These are phyloP conservation scores for Mortierella claussenii DNA, from an alignment of 192 early-diverging fungal genomes.

Conservation along the genomic window DNA sequence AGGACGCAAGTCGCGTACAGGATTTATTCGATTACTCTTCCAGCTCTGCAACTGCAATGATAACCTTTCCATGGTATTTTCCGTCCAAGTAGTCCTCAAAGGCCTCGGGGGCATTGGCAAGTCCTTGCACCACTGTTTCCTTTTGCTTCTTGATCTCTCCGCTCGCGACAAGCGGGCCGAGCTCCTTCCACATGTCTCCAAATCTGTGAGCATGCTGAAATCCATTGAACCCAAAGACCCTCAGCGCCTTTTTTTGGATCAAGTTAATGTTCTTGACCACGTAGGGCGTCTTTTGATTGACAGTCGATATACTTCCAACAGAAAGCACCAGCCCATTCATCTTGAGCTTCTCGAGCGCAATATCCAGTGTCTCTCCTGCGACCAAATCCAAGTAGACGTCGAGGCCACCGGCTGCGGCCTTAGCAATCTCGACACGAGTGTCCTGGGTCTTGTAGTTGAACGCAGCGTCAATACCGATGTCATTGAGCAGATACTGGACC, in stretches of 20 bases:
- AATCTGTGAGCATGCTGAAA: conserved; percentile 13
- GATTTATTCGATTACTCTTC: too few relatives aligned
- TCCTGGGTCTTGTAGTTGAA: conserved; percentile 89
- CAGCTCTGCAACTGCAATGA: conserved; percentile 6
- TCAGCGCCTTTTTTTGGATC: conserved; percentile 16
- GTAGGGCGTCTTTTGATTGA: not conserved
- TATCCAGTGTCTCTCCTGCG: conserved; percentile 53
- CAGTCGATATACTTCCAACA: conserved; percentile 5
- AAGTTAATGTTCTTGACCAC: conserved; percentile 5
- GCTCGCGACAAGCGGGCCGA: conserved; percentile 25
- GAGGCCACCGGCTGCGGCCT: conserved; percentile 47
- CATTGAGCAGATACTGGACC: conserved; percentile 70
- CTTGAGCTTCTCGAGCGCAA: conserved; percentile 39
- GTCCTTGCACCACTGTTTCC: not conserved
- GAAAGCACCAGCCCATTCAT: conserved; percentile 14
- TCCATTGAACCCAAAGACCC: conserved; percentile 7
- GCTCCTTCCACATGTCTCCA: conserved; percentile 20
- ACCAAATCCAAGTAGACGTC: conserved; percentile 92
- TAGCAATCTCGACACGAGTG: not conserved
- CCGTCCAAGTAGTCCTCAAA: conserved; percentile 20
- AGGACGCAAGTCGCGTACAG: too few relatives aligned
- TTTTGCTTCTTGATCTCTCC: conserved; percentile 17
- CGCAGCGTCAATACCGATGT: conserved; percentile 81
- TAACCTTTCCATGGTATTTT: conserved; percentile 25
- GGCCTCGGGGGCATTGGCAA: conserved; percentile 3